phyloP scores from a whole-genome alignment of 305 asterid species.

The Fraxinus angustifolia region DNA sequence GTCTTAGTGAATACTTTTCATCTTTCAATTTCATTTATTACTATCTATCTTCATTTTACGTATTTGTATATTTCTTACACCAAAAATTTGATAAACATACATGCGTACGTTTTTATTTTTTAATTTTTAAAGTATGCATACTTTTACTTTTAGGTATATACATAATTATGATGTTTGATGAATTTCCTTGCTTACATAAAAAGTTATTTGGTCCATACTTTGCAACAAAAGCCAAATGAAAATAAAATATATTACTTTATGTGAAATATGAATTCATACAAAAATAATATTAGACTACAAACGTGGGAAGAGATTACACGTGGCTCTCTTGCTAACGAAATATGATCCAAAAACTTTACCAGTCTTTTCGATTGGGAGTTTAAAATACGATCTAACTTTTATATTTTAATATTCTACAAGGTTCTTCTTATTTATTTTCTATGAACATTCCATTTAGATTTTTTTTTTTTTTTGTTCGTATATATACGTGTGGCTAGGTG shows the following conservation, averaged over 20 bases:
- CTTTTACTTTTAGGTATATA: background rate
- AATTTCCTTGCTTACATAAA: background rate
- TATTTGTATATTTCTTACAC: background rate
- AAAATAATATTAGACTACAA: too few species aligned
- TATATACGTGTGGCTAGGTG: background rate
- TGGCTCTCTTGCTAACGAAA: background rate
- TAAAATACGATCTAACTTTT: background rate
- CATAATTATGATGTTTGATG: background rate
- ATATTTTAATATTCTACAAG: too few species aligned
- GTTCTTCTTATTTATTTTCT: background rate
- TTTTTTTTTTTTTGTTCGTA: too few species aligned
- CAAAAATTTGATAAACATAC: background rate
- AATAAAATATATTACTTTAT: too few species aligned
- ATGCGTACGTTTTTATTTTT: too few species aligned
- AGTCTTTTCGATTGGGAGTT: background rate
- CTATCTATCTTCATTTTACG: background rate
- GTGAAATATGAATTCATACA: too few species aligned
- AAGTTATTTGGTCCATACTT: background rate
- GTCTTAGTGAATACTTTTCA: background rate
- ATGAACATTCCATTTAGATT: background rate
- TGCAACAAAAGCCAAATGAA: background rate
- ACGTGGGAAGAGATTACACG: too few species aligned
- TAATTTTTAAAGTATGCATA: too few species aligned
- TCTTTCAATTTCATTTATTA: background rate
- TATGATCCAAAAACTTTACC: background rate